Evolutionary conservation across 768 basidiomycete species (phyloP), one percentile per base, ranked within the genome.

Genomic region (Rhodotorula sphaerocarpa): DNA sequence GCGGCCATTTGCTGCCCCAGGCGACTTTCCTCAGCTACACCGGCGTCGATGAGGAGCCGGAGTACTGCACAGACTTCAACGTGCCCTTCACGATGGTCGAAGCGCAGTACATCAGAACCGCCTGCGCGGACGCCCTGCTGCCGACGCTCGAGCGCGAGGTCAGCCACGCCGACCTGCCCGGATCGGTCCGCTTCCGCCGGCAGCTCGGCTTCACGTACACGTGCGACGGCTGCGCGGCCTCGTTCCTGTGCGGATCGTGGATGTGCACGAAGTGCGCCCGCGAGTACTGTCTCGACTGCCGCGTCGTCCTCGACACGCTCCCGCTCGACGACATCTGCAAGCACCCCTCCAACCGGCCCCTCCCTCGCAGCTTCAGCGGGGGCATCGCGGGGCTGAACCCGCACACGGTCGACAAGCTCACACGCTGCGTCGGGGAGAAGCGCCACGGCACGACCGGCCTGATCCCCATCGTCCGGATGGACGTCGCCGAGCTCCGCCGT

Each of bases 261-360:
- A 31, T 62, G 5, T 67, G 66, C 39, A 10, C 4, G 7, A 1
- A 1, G 5, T 96, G 92, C 74, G 92, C 89, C 7, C 83, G 88
- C 15, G 92, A 95, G 75, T 83, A 87, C 14, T 96, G 92, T 73
- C 79, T 84, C 1, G 86, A 88, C 63, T 95, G 92, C 73, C 87
- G 82, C 71, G 78, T 83, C 67, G 75, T 80, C 11, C 77, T 79
- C 9, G 80, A 79, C 6, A 44, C 43, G 43, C 43, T 44, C 21
- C 20, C 43, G 21, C 7, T 44, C 43, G 43, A 44, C 11, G 43
- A 18, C 7, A n/a, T 44, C 43, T 20, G 20, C 7, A 9, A 20
- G 21, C 23, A 20, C 20, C 11, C 20, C 10, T 44, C 43, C 11
- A 9, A 23, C 9, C 36, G 36, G 10, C 36, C 16, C 36, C 16